These are phyloP conservation scores for Zygoascus ofunaensis DNA, from an alignment of 805 yeast genomes.

Conservation along the genomic window DNA sequence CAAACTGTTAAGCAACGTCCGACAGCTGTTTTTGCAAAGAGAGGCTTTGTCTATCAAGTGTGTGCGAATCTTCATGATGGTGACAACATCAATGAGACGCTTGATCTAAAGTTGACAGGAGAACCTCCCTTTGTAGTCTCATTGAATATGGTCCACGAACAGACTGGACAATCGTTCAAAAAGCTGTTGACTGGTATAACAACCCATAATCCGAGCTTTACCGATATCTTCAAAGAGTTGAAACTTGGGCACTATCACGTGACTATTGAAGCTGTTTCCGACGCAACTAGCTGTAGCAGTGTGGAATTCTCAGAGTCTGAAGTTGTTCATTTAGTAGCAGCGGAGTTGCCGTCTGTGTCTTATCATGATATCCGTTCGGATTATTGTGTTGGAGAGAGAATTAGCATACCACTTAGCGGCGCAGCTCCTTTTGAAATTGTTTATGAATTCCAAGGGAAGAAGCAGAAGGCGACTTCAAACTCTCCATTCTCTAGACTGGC, in stretches of 20 bases:
- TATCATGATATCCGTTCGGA: constrained; percentile 36
- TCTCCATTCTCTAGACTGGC: constrained; percentile 61
- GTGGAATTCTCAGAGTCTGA: constrained; percentile 37
- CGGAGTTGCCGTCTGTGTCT: constrained; percentile 66
- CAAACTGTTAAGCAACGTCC: constrained; percentile 62
- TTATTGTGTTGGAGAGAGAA: constrained; percentile 89
- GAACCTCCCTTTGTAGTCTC: constrained; percentile 52
- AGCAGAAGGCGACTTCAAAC: constrained; percentile 46
- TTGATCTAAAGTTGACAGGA: constrained; percentile 51
- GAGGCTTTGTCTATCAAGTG: constrained; percentile 42
- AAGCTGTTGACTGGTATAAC: constrained; percentile 38
- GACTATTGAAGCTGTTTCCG: constrained; percentile 48
- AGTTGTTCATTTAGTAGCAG: constrained; percentile 47
- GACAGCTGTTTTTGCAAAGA: constrained; percentile 39
- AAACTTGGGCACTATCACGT: constrained; percentile 65
- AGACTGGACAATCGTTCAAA: constrained; percentile 44
- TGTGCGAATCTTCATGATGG: constrained; percentile 34
- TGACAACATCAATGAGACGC: constrained; percentile 35
- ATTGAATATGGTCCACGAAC: constrained; percentile 51
- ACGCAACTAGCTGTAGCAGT: constrained; percentile 60
- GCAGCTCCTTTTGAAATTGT: constrained; percentile 67
- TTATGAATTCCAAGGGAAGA: constrained; percentile 60
- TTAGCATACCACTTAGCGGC: constrained; percentile 68
- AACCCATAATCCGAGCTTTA: constrained; percentile 30
- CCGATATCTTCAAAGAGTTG: constrained; percentile 42